Conservation (phyloP, 2,329 filamentous ascomycete species). For the Colletotrichum spinosum region DNA sequence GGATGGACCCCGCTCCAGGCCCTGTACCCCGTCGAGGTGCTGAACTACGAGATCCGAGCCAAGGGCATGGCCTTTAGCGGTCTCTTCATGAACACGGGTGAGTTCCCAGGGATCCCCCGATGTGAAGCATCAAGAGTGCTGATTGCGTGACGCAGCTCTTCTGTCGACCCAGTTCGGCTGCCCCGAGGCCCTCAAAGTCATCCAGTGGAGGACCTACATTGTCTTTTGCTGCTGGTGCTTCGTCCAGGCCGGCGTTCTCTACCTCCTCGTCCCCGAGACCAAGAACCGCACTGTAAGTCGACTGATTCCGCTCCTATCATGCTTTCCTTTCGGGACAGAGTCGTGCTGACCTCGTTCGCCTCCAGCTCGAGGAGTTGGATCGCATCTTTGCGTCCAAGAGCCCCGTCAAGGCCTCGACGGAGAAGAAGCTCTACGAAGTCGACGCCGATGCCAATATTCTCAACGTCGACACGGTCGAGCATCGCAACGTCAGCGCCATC, state of each 20-base stretch:
- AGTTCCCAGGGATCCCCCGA: background rate
- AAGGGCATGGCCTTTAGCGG: slow-evolving; percentile 65
- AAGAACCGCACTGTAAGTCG: slow-evolving; percentile 55
- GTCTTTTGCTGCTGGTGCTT: slow-evolving; percentile 59
- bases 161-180: slow-evolving; percentile 60
- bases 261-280: slow-evolving; percentile 63
- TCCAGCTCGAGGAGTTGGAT: slow-evolving; percentile 32
- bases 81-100: slow-evolving; percentile 24
- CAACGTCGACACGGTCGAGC: slow-evolving; percentile 10
- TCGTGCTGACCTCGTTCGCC: background rate
- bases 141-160: slow-evolving; percentile 58
- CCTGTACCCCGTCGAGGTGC: slow-evolving; percentile 65
- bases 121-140: slow-evolving; percentile 13
- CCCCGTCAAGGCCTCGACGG: slow-evolving; percentile 34
- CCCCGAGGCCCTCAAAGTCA: slow-evolving; percentile 59
- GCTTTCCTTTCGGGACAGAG: background rate
- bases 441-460: slow-evolving; percentile 23
- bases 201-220: slow-evolving; percentile 67
- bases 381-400: slow-evolving; percentile 27
- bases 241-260: slow-evolving; percentile 55
- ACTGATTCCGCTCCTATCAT: too few relatives aligned
- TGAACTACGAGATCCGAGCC: slow-evolving; percentile 65
- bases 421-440: slow-evolving; percentile 31
- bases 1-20: slow-evolving; percentile 49
- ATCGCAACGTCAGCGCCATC: background rate